Conservation (phyloP, 2,329 filamentous ascomycete species). For the Thelonectria rubi region DNA sequence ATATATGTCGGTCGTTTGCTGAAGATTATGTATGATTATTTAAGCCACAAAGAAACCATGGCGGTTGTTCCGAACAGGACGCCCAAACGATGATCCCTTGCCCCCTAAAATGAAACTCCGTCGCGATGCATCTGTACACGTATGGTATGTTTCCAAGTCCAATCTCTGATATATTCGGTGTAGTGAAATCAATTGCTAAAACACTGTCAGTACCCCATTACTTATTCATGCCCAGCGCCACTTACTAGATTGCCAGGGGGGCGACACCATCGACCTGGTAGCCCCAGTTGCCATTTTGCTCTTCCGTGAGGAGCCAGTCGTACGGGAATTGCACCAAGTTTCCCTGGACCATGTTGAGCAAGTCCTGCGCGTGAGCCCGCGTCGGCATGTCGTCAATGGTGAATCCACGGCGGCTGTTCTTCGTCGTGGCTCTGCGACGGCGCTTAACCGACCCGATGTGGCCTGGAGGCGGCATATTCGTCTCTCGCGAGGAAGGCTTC, state of each 20-base stretch:
- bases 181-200: conserved; percentile 45
- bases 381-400: conserved; percentile 79
- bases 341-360: conserved; percentile 85
- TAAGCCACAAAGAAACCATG: conserved; percentile 22
- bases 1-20: conserved; percentile 19
- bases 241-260: conserved; percentile 94
- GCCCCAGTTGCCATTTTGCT: conserved; percentile 93
- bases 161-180: conserved; percentile 8
- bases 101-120: conserved; percentile 31
- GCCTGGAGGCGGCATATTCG: conserved; percentile 44
- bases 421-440: conserved; percentile 75
- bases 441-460: conserved; percentile 63
- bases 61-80: conserved; percentile 22
- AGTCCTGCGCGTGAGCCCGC: conserved; percentile 79
- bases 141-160: conserved; percentile 1
- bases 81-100: conserved; percentile 32
- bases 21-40: conserved; percentile 33
- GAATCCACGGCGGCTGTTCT: conserved; percentile 71
- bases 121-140: conserved; percentile 34
- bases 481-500: conserved; percentile 54
- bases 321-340: conserved; percentile 93
- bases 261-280: conserved; percentile 97
- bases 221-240: background rate
- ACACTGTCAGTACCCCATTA: conserved; percentile 42
- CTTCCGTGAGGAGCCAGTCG: conserved; percentile 92